These are phyloP conservation scores for Candida tropicalis DNA, from an alignment of 1,139 yeast genomes.

Conservation along the genomic window DNA sequence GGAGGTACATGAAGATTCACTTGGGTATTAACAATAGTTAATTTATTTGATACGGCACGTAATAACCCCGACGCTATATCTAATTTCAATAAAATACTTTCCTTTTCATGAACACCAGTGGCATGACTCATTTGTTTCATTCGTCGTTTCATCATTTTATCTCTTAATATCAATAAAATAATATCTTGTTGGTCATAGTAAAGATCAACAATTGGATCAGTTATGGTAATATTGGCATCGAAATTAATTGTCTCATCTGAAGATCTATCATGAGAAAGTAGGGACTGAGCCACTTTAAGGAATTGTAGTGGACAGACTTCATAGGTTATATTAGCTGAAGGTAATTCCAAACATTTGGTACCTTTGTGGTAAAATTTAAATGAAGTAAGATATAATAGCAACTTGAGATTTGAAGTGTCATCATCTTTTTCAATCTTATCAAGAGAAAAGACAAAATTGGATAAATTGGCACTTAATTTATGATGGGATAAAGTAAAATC, in stretches of 20 bases:
- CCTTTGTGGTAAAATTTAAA: conserved; percentile 32
- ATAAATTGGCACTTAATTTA: conserved; percentile 18
- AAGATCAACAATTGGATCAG: conserved; percentile 40
- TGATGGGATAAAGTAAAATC: conserved; percentile 31
- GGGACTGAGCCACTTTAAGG: conserved; percentile 14
- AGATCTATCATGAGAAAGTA: conserved; percentile 15
- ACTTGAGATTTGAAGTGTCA: conserved; percentile 11
- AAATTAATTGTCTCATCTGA: conserved; percentile 20
- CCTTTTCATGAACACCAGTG: conserved; percentile 15
- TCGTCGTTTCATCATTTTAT: conserved; percentile 15
- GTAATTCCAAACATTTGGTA: conserved; percentile 38
- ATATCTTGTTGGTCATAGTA: conserved; percentile 42
- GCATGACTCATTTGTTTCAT: conserved; percentile 15
- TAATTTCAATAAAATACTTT: conserved; percentile 12
- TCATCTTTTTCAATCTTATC: conserved; percentile 17
- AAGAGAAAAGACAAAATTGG: conserved; percentile 25
- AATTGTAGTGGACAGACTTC: conserved; percentile 25
- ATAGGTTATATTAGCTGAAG: conserved; percentile 33
- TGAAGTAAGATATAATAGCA: conserved; percentile 26
- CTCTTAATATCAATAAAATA: conserved; percentile 13
- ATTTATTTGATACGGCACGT: conserved; percentile 25
- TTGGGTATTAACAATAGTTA: conserved; percentile 36
- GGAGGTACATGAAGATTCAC: conserved; percentile 36
- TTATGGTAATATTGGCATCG: conserved; percentile 22
- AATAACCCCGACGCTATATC: conserved; percentile 17